phyloP scores from a whole-genome alignment of 2,329 filamentous ascomycete species.

The Diplodia mutila region DNA sequence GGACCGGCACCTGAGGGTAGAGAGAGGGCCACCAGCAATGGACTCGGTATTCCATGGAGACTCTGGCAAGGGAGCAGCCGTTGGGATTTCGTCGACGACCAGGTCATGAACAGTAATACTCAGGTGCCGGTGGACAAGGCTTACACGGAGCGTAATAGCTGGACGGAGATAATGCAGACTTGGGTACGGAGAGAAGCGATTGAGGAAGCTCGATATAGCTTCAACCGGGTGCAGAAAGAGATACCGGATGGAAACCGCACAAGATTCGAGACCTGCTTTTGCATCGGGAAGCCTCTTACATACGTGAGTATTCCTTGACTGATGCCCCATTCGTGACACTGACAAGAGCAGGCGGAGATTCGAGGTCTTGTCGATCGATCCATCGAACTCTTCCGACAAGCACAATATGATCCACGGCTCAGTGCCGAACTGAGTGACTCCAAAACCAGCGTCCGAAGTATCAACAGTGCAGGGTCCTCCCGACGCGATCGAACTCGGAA shows the following conservation, averaged over 20 bases:
- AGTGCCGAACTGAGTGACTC: slow-evolving; percentile 13
- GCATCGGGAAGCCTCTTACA: slow-evolving; percentile 39
- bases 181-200: slow-evolving; percentile 46
- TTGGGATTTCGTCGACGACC: slow-evolving; percentile 43
- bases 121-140: slow-evolving; percentile 35
- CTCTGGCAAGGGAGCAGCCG: slow-evolving; percentile 38
- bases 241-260: slow-evolving; percentile 37
- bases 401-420: slow-evolving; percentile 27
- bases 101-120: slow-evolving; percentile 37
- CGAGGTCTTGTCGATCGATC: slow-evolving; percentile 44
- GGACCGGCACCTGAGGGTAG: neutral
- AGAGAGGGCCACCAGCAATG: slow-evolving; percentile 39
- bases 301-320: slow-evolving; percentile 31
- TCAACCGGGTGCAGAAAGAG: slow-evolving; percentile 41
- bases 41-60: slow-evolving; percentile 43
- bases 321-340: neutral
- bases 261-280: slow-evolving; percentile 40
- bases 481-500: neutral
- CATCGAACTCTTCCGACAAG: slow-evolving; percentile 41
- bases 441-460: neutral
- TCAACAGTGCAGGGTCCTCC: slow-evolving; percentile 1
- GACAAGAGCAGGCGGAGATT: slow-evolving; percentile 33
- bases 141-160: slow-evolving; percentile 36
- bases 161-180: slow-evolving; percentile 43
- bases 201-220: slow-evolving; percentile 37